phyloP scores from a whole-genome alignment of 169 alveolate species.

The Eimeria brunetti region DNA sequence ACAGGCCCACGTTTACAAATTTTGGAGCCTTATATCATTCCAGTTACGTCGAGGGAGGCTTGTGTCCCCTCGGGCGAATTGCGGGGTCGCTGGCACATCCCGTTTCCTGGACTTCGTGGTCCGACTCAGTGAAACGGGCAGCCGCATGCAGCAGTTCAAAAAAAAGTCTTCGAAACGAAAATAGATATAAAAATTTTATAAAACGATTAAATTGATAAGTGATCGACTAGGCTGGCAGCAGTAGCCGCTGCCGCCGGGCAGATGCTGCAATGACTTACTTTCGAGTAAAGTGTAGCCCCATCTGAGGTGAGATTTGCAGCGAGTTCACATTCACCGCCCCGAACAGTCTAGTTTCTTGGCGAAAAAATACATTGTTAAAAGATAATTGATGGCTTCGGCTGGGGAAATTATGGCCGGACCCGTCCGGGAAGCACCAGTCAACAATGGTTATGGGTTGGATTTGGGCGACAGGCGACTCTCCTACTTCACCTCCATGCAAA shows the following conservation, averaged over 20 bases:
- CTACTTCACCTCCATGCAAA: background rate
- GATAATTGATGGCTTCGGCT: background rate
- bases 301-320: background rate
- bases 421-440: background rate
- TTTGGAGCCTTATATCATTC: background rate
- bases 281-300: constrained; percentile 29
- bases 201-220: background rate
- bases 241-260: background rate
- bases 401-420: background rate
- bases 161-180: background rate
- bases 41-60: constrained; percentile 8
- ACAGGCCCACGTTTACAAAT: background rate
- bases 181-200: background rate
- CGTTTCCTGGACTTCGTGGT: constrained; percentile 12
- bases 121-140: constrained; percentile 29
- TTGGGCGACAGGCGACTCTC: background rate
- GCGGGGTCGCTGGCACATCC: constrained; percentile 61
- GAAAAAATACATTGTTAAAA: background rate
- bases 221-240: background rate
- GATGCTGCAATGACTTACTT: background rate
- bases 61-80: constrained; percentile 27
- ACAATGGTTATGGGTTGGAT: background rate
- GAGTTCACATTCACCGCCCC: background rate
- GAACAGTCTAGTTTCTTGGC: background rate
- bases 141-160: background rate